Evolutionary conservation across 495 filamentous ascomycete species (phyloP), one percentile per base, ranked within the genome.

Genomic region (Aspergillus biplanus): DNA sequence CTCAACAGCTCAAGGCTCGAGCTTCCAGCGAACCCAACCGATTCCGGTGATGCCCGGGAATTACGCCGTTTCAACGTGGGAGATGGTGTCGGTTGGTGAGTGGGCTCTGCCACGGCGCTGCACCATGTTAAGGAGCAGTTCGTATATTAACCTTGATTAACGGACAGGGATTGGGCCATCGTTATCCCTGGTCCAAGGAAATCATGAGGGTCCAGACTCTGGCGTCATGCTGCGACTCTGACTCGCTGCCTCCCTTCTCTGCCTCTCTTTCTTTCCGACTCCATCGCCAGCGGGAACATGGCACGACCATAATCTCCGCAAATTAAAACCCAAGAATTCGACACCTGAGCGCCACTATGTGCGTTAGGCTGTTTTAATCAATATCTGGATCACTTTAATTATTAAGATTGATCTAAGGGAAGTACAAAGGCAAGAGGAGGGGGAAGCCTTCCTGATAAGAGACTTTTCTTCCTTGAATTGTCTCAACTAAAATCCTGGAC

Each of bases 61-160:
- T 44, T 44, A 7, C 39, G 8, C 39, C 39, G 39, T 21, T 50
- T 50, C 47, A 27, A 27, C 21, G 16, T 27, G 16, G 9, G 9
- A 21, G 47, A 21, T 18, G 11, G 16, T 9, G 16, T 18, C 46
- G 18, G 13, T 49, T 3, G 13, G 16, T 7, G 37, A 39, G 37
- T 39, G 39, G 39, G 39, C n/a, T 44, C 47, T 27, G 16, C 7
- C 47, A 21, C 47, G 16, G 47, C 47, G 21, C 39, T 6, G 4
- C 5, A 18, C 9, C n/a, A 18, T 21, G 5, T 12, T 18, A 9
- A 6, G 16, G 47, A 50, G n/a, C 39, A 50, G 47, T 31, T 50
- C 47, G 47, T 50, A 50, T 50, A 50, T 50, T 50, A 50, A 11
- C 47, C 27, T 18, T 18, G 47, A 50, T 18, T 31, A 50, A 27